These are phyloP conservation scores for Gautieria morchelliformis DNA, from an alignment of 768 basidiomycete genomes.

Conservation along the genomic window DNA sequence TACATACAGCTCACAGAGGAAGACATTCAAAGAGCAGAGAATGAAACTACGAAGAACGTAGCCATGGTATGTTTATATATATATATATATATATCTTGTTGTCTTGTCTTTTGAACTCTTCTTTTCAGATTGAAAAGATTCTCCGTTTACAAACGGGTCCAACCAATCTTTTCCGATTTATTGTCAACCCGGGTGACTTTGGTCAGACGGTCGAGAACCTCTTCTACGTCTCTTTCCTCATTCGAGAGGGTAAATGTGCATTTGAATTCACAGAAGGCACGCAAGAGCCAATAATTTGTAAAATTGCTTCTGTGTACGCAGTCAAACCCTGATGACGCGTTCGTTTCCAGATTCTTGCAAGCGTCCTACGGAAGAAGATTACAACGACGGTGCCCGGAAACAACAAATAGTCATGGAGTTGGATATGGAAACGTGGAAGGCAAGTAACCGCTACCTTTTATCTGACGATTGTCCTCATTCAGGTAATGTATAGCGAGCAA, in stretches of 20 bases:
- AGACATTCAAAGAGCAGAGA: constrained; percentile 74
- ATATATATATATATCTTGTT: constrained; percentile 1
- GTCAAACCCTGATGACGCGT: not conserved
- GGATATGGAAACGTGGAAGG: constrained; percentile 85
- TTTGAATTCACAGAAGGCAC: constrained; percentile 52
- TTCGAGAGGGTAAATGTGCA: constrained; percentile 74
- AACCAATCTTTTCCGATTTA: constrained; percentile 77
- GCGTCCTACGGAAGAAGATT: constrained; percentile 54
- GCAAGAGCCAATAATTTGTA: constrained; percentile 71
- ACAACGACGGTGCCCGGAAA: constrained; percentile 53
- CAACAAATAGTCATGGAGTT: constrained; percentile 88
- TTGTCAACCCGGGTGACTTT: constrained; percentile 85
- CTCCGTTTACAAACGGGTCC: constrained; percentile 37
- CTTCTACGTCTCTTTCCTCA: constrained; percentile 90
- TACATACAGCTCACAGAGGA: constrained; percentile 48
- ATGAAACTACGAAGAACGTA: constrained; percentile 88
- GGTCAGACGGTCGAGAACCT: constrained; percentile 95
- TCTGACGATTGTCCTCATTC: not conserved
- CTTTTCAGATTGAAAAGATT: constrained; percentile 47
- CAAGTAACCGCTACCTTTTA: constrained; percentile 23
- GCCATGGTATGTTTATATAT: constrained; percentile 37
- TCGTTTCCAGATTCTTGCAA: constrained; percentile 47
- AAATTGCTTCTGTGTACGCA: constrained; percentile 16
- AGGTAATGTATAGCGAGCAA: constrained; percentile 56
- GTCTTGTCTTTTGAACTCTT: not conserved